phyloP scores from a whole-genome alignment of 139 green algal species.

The Chlamydomonas incerta region DNA sequence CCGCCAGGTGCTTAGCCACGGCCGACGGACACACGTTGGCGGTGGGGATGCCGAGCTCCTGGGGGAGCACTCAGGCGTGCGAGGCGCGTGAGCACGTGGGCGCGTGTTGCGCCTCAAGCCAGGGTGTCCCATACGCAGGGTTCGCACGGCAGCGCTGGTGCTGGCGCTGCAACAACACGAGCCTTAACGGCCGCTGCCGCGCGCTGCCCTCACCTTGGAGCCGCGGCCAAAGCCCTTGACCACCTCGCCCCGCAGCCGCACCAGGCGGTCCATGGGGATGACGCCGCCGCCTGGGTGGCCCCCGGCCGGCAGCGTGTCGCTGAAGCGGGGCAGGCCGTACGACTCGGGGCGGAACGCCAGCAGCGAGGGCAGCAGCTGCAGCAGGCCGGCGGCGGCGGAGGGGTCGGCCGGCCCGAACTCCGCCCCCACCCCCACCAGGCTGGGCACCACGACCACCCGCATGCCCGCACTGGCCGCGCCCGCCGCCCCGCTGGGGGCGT shows the following conservation, averaged over 20 bases:
- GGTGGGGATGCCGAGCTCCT: constrained; percentile 93
- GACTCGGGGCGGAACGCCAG: constrained; percentile 78
- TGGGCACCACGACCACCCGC: constrained; percentile 84
- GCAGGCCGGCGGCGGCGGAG: constrained; percentile 33
- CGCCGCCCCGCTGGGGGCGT: constrained; percentile 78
- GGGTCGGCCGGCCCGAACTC: not conserved
- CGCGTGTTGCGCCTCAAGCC: no score
- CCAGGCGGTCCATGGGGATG: constrained; percentile 69
- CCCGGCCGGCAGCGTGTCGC: constrained; percentile 57
- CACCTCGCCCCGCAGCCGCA: constrained; percentile 83
- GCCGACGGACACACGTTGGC: constrained; percentile 85
- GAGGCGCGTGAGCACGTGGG: no score
- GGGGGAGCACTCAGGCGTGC: no score
- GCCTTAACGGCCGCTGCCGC: not conserved
- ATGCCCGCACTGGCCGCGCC: constrained; percentile 85
- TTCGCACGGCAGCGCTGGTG: no score
- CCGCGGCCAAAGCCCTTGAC: constrained; percentile 94
- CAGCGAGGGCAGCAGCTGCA: constrained; percentile 81
- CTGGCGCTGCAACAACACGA: not conserved
- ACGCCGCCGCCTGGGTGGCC: not conserved
- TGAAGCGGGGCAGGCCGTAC: constrained; percentile 77
- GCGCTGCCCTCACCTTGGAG: constrained; percentile 65
- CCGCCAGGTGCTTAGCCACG: constrained; percentile 67
- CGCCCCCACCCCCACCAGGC: constrained; percentile 30
- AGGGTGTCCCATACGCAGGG: no score